Evolutionary conservation across 2,329 filamentous ascomycete genomes (phyloP).

Genomic region (Xylaria polymorpha): DNA sequence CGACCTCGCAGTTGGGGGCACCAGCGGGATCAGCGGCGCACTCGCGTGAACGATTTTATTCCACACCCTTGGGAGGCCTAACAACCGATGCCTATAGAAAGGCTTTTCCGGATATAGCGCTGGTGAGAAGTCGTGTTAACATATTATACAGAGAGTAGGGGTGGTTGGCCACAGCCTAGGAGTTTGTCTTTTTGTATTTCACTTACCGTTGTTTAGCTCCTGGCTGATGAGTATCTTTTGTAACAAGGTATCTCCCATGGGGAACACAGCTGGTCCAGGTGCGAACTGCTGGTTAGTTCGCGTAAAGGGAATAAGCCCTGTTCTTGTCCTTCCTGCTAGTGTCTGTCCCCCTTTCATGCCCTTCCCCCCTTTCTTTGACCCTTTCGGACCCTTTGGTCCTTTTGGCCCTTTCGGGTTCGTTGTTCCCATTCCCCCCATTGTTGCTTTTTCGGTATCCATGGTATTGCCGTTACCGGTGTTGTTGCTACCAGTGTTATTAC

Average conservation of each 20-base stretch:
- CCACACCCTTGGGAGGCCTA: conserved; percentile 28
- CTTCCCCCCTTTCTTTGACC: neutral
- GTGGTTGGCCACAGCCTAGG: neutral
- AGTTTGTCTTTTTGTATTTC: neutral
- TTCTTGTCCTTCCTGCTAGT: neutral
- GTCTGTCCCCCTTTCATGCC: neutral
- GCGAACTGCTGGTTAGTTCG: conserved; percentile 42
- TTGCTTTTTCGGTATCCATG: neutral
- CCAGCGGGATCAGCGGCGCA: conserved; percentile 39
- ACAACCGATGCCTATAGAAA: conserved; percentile 32
- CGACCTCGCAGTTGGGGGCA: conserved; percentile 39
- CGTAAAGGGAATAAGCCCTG: conserved; percentile 37
- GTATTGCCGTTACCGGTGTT: neutral
- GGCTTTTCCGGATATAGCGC: conserved; percentile 39
- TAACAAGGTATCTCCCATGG: conserved; percentile 54
- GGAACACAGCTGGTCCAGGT: conserved; percentile 51
- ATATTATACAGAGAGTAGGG: neutral
- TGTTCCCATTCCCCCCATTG: neutral
- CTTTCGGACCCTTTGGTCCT: neutral
- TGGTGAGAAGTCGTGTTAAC: conserved; percentile 36
- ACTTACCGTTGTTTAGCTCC: conserved; percentile 46
- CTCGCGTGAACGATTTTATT: conserved; percentile 16
- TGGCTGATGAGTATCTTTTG: conserved; percentile 49
- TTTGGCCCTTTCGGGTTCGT: neutral
- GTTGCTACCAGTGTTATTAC: neutral